A percentile compares a stretch with the other conserved stretches of the same genome.
Evolutionary conservation across 75 land plant species (phyloP).

Genomic region (Gnetum montanum): DNA sequence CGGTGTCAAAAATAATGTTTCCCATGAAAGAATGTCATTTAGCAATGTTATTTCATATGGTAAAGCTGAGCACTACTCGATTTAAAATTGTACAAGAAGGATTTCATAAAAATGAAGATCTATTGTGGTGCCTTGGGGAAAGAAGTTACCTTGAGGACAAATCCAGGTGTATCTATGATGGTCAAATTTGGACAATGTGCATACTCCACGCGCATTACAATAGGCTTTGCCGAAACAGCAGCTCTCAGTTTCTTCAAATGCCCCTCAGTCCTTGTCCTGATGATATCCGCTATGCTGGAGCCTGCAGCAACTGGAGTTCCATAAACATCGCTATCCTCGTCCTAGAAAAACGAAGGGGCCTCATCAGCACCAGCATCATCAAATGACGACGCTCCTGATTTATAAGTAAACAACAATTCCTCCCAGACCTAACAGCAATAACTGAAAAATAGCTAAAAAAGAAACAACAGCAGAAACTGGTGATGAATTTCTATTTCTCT

Average conservation of each 20-base stretch:
- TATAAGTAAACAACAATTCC: neutral
- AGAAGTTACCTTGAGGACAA: slow-evolving; percentile 97
- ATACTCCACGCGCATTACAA: slow-evolving; percentile 96
- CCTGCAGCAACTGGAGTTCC: slow-evolving; percentile 54
- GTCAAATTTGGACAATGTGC: slow-evolving; percentile 96
- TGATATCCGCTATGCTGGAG: slow-evolving; percentile 73
- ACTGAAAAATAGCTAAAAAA: neutral
- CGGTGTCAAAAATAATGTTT: no score
- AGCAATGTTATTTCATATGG: no score
- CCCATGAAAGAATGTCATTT: no score
- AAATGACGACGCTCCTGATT: neutral
- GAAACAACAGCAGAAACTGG: neutral
- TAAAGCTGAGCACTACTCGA: no score
- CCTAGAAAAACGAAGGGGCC: slow-evolving; percentile 31
- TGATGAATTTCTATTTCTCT: no score
- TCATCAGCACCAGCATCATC: neutral
- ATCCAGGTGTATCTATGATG: slow-evolving; percentile 94
- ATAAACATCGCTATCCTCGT: slow-evolving; percentile 91
- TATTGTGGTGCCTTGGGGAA: no score
- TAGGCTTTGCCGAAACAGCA: slow-evolving; percentile 85
- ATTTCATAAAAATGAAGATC: no score
- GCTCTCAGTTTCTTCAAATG: slow-evolving; percentile 57
- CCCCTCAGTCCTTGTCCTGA: slow-evolving; percentile 69
- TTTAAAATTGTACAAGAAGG: no score
- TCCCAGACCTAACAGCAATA: neutral